Evolutionary conservation across 345 rosid genomes (phyloP), one percentile per base, ranked within the genome.

Genomic region (Pistacia atlantica): DNA sequence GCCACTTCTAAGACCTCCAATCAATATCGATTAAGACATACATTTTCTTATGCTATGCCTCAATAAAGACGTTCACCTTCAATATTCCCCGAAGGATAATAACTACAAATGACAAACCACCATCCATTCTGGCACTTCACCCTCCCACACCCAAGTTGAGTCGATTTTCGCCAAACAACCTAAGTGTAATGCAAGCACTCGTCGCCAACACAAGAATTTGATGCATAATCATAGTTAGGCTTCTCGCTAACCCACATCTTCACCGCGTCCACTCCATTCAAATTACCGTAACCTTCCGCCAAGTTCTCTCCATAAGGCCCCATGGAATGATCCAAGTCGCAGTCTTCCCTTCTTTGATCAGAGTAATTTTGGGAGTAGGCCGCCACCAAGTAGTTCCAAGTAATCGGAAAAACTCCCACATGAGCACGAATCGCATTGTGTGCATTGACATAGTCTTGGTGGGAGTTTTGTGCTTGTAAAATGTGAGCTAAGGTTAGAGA

Each of bases 121-220:
- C 84, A 75, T 17, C 79, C 80, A 8, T 73, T 83, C 10, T 17
- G 12, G 62, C 86, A 86, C 25, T 58, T 20, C 11, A 64, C 79
- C 37, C 59, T 79, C n/a, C 63, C 81, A 11, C 85, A 81, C 0
- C 89, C 82, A 0, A 86, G 2, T 9, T 62, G 51, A 18, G 56
- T 1, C 0, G 81, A 68, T 2, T 78, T 20, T 0, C 64, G 4
- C 85, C 89, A 81, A 9, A 86, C 76, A 17, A 86, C 57, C n/a
- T 83, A 77, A 49, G 86, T 83, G 67, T 80, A 86, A 65, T 83
- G 89, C 49, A 52, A 9, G 60, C 85, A 86, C 16, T 69, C 17
- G 6, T 51, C 69, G 0, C 79, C 82, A 0, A 35, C 37, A 2
- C 75, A 83, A 0, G 74, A 7, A 63, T 82, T 82, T 0, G 82